These are phyloP conservation scores for Amanita phalloides DNA, from an alignment of 768 basidiomycete species.

Conservation along the genomic window DNA sequence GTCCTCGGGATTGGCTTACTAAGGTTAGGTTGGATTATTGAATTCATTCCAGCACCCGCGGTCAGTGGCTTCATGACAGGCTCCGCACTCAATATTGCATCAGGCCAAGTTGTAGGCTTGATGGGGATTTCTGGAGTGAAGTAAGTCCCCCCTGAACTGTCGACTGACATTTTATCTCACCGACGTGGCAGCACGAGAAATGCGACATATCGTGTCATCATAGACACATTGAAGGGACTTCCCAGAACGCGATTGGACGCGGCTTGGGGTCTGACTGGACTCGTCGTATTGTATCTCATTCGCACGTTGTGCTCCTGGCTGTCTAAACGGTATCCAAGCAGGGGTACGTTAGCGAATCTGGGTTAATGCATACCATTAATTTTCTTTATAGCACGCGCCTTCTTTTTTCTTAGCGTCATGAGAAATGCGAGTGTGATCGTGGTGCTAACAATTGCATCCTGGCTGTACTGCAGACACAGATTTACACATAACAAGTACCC, in stretches of 20 bases:
- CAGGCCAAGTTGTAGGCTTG: slow-evolving; percentile 81
- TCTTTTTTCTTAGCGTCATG: slow-evolving; percentile 72
- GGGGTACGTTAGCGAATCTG: slow-evolving; percentile 27
- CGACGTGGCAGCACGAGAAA: slow-evolving; percentile 58
- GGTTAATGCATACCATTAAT: background rate
- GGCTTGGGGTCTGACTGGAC: slow-evolving; percentile 77
- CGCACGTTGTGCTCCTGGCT: slow-evolving; percentile 43
- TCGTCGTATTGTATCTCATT: slow-evolving; percentile 61
- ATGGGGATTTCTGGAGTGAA: slow-evolving; percentile 83
- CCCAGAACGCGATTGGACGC: slow-evolving; percentile 68
- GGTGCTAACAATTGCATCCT: slow-evolving; percentile 79
- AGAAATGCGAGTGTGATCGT: slow-evolving; percentile 85
- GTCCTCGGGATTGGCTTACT: slow-evolving; percentile 84
- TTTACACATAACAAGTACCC: slow-evolving; percentile 59
- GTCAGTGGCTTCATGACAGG: slow-evolving; percentile 95
- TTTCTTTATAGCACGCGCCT: slow-evolving; percentile 37
- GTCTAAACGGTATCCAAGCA: slow-evolving; percentile 47
- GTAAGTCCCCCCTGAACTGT: slow-evolving; percentile 28
- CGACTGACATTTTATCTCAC: slow-evolving; percentile 3
- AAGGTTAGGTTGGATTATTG: slow-evolving; percentile 88
- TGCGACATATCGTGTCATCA: slow-evolving; percentile 78
- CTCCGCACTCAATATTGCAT: slow-evolving; percentile 86
- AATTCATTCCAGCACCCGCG: slow-evolving; percentile 84
- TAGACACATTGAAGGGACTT: slow-evolving; percentile 84
- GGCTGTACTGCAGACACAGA: slow-evolving; percentile 68